Evolutionary conservation across 306 rosid genomes (phyloP), one percentile per base, ranked within the genome.

Genomic region (Lathyrus aphaca): DNA sequence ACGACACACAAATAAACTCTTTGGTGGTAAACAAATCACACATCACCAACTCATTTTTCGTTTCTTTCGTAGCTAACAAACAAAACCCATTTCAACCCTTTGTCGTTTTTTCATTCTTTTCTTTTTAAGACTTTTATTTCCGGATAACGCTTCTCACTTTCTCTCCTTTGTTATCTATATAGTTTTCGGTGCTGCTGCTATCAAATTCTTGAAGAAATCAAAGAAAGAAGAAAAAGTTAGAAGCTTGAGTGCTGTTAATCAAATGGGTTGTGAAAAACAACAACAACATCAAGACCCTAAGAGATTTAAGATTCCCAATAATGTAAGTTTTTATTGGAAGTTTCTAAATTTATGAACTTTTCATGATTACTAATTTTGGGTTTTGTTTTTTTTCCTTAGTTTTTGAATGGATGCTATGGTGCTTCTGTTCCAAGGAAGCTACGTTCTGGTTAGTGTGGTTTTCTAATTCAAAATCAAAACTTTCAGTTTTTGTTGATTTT

Each of bases 391-490:
- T 16, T 59, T 37, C 10, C 30, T 38, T 61, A 61, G 97, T 72
- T 80, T 80, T 64, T 74, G 35, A 54, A 77, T 75, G 84, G 75
- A 51, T 62, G 80, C 71, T 86, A 84, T 83, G 89, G 86, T 50
- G 89, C 81, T 48, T 82, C 91, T 74, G 91, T 91, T 71, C 97
- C 97, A 1, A 67, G 97, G 82, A 91, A 85, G 80, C 74, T 88
- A 38, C 95, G 97, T 17, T 91, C 97, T 78, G 96, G 97, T 91
- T 64, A 10, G 76, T 71, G 39, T 10, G 3, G 3, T 15, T 76
- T 69, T 32, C 53, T 30, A 75, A 69, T 62, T 66, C 57, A 16
- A 63, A 51, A 48, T 16, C 49, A 5, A 62, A 58, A n/a, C 11
- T 55, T 69, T 25, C 3, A 21, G n/a, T n/a, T n/a, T n/a, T n/a